A percentile compares a stretch with the other conserved stretches of the same genome.
phyloP scores from a whole-genome alignment of 208 protist species.

The Trypanosoma lewisi region DNA sequence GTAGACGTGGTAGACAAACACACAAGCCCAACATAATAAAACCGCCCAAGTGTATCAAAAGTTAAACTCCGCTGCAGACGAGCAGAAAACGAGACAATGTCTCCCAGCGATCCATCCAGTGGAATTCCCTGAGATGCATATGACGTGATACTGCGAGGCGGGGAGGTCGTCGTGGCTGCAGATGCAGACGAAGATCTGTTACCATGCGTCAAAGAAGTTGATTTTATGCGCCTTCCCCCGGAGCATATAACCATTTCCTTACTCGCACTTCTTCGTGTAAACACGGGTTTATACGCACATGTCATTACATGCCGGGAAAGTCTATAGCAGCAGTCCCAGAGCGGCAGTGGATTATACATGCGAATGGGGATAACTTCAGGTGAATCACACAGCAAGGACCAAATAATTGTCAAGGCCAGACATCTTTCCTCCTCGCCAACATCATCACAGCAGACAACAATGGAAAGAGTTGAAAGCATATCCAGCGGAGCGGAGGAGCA shows the following conservation, averaged over 20 bases:
- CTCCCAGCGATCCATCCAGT: slow-evolving; percentile 53
- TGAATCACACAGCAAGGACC: slow-evolving; percentile 28
- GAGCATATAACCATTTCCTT: slow-evolving; percentile 28
- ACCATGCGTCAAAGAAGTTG: no score
- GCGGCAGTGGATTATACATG: slow-evolving; percentile 29
- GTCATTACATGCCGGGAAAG: slow-evolving; percentile 24
- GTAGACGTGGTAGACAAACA: slow-evolving; percentile 25
- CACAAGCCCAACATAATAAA: slow-evolving; percentile 74
- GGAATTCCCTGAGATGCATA: slow-evolving; percentile 64
- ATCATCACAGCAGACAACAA: slow-evolving; percentile 49
- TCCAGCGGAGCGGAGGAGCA: slow-evolving; percentile 30
- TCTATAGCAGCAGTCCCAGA: slow-evolving; percentile 40
- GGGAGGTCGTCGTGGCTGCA: slow-evolving; percentile 1
- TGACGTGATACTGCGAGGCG: slow-evolving; percentile 24
- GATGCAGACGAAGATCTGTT: no score
- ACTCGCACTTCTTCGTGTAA: slow-evolving; percentile 26
- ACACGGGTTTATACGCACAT: slow-evolving; percentile 30
- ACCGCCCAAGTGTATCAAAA: slow-evolving; percentile 68
- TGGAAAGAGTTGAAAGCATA: slow-evolving; percentile 46
- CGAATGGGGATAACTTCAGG: slow-evolving; percentile 15
- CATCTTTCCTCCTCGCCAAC: slow-evolving; percentile 42
- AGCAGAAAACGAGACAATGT: slow-evolving; percentile 69
- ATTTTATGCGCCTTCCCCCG: slow-evolving; percentile 40
- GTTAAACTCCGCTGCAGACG: slow-evolving; percentile 56
- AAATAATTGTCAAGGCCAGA: slow-evolving; percentile 45